phyloP scores from a whole-genome alignment of 345 rosid genomes.

The Eucalyptus regnans region DNA sequence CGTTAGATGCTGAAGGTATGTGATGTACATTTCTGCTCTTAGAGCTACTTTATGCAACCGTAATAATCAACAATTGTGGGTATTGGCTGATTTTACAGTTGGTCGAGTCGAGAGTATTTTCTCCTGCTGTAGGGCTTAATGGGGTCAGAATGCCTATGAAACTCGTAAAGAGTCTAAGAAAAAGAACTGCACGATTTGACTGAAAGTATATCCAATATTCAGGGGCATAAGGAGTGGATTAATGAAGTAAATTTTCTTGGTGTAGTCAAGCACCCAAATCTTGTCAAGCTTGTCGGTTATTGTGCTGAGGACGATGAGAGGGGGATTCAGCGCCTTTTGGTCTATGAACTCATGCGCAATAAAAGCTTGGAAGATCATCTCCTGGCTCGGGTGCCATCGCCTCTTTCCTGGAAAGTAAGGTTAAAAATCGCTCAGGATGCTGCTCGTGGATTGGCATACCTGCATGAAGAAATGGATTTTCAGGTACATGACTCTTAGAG shows the following conservation, averaged over 20 bases:
- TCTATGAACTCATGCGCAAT: constrained; percentile 81
- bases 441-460: constrained; percentile 88
- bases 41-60: neutral
- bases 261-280: constrained; percentile 88
- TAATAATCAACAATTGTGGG: neutral
- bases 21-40: neutral
- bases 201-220: constrained; percentile 33
- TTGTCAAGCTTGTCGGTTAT: constrained; percentile 82
- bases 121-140: neutral
- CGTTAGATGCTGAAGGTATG: neutral
- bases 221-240: constrained; percentile 99
- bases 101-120: neutral
- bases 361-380: constrained; percentile 92
- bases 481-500: constrained; percentile 29
- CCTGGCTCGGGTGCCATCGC: constrained; percentile 24
- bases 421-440: constrained; percentile 79
- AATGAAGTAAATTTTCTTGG: constrained; percentile 91
- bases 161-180: neutral
- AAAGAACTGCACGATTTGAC: neutral
- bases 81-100: neutral
- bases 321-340: constrained; percentile 85
- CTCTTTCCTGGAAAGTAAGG: constrained; percentile 70
- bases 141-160: neutral
- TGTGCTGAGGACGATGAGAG: constrained; percentile 93
- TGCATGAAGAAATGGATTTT: constrained; percentile 96